phyloP scores from a whole-genome alignment of 2,329 filamentous ascomycete species.

The Albophoma yamanashiensis region DNA sequence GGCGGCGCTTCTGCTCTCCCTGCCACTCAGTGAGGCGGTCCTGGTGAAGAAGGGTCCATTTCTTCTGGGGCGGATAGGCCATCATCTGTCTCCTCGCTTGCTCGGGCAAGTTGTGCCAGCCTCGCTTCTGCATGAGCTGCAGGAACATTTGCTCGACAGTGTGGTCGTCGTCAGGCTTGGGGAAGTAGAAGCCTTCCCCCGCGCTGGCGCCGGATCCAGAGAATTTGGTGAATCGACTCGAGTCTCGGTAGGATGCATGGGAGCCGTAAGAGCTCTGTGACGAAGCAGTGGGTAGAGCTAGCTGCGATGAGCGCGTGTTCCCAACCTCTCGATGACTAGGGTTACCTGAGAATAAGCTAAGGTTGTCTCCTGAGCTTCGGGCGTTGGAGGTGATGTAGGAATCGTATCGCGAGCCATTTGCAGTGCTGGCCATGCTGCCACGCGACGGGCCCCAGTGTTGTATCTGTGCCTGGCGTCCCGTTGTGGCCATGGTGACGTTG shows the following conservation, averaged over 20 bases:
- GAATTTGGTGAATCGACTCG: conserved; percentile 46
- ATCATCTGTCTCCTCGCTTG: conserved; percentile 93
- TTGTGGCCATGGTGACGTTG: conserved; percentile 62
- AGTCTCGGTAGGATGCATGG: conserved; percentile 39
- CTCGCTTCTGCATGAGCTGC: conserved; percentile 91
- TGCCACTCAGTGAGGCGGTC: conserved; percentile 90
- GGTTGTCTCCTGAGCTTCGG: conserved; percentile 43
- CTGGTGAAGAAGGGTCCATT: conserved; percentile 95
- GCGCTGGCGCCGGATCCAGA: conserved; percentile 22
- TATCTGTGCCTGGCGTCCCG: conserved; percentile 60
- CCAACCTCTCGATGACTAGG: conserved; percentile 29
- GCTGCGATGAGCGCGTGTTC: conserved; percentile 18
- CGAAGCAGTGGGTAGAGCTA: conserved; percentile 43
- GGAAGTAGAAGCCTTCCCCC: conserved; percentile 48
- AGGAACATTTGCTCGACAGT: conserved; percentile 87
- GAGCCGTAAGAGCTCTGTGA: conserved; percentile 45
- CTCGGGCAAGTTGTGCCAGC: conserved; percentile 94
- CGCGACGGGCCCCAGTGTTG: conserved; percentile 61
- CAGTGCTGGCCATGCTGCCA: conserved; percentile 42
- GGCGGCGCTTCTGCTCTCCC: conserved; percentile 81
- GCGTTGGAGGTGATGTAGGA: conserved; percentile 50
- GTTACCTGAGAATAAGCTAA: conserved; percentile 48
- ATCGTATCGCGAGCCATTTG: conserved; percentile 48
- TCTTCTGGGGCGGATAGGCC: conserved; percentile 87
- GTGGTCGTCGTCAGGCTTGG: conserved; percentile 67